phyloP scores from a whole-genome alignment of 495 filamentous ascomycete species.

The Penicillium silybi region DNA sequence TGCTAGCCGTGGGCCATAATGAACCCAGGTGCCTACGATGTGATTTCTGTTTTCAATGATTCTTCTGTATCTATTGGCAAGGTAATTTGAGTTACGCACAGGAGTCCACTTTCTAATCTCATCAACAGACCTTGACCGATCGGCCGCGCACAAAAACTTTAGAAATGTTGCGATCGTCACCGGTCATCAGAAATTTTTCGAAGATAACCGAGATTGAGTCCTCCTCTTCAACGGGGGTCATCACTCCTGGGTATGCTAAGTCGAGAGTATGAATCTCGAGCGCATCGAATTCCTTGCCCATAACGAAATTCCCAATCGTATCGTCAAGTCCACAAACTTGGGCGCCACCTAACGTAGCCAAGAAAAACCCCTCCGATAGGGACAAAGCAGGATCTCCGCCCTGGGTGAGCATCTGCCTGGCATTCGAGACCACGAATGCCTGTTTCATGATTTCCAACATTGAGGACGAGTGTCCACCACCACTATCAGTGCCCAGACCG shows the following conservation, averaged over 20 bases:
- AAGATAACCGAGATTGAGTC: slow-evolving; percentile 47
- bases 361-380: slow-evolving; percentile 53
- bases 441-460: slow-evolving; percentile 58
- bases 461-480: slow-evolving; percentile 58
- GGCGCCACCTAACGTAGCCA: slow-evolving; percentile 62
- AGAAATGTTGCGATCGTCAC: slow-evolving; percentile 60
- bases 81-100: neutral
- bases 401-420: slow-evolving; percentile 44
- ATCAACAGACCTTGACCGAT: slow-evolving; percentile 49
- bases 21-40: too few species aligned
- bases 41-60: neutral
- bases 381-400: slow-evolving; percentile 47
- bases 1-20: too few species aligned
- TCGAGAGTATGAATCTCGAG: slow-evolving; percentile 45
- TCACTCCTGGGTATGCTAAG: slow-evolving; percentile 35
- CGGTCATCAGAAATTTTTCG: slow-evolving; percentile 64
- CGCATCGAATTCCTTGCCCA: slow-evolving; percentile 64
- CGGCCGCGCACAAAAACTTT: slow-evolving; percentile 55
- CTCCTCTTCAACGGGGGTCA: slow-evolving; percentile 50
- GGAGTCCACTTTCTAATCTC: neutral
- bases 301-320: slow-evolving; percentile 54
- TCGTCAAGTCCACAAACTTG: slow-evolving; percentile 53
- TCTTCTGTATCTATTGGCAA: neutral
- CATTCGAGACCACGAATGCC: slow-evolving; percentile 59
- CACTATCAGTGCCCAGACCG: slow-evolving; percentile 62